phyloP scores from a whole-genome alignment of 2,329 filamentous ascomycete genomes.

The Cytospora piceae region DNA sequence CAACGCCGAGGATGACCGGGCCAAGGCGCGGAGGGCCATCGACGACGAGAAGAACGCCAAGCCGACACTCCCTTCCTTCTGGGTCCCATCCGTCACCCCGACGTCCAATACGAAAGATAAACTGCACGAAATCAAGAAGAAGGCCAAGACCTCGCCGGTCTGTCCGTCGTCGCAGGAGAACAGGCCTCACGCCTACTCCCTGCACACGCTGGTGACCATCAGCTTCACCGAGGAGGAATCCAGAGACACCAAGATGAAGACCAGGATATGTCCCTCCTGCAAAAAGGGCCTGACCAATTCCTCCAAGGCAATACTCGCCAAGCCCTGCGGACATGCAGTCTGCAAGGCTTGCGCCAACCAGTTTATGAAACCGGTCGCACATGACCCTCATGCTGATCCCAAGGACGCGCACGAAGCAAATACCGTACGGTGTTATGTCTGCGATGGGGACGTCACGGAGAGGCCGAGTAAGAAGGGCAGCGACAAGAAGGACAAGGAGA shows the following conservation, averaged over 20 bases:
- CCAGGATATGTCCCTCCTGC: slow-evolving; percentile 77
- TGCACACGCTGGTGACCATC: slow-evolving; percentile 77
- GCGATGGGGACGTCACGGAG: slow-evolving; percentile 74
- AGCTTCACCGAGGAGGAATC: slow-evolving; percentile 75
- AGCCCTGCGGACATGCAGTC: slow-evolving; percentile 88
- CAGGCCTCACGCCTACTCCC: slow-evolving; percentile 72
- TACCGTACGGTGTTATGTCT: slow-evolving; percentile 78
- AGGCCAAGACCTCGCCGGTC: slow-evolving; percentile 68
- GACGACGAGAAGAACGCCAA: slow-evolving; percentile 74
- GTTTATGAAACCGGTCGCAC: slow-evolving; percentile 70
- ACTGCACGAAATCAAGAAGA: slow-evolving; percentile 60
- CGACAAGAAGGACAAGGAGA: slow-evolving; percentile 55
- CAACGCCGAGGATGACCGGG: slow-evolving; percentile 70
- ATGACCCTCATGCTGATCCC: slow-evolving; percentile 65
- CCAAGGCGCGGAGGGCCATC: slow-evolving; percentile 70
- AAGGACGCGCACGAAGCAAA: slow-evolving; percentile 46
- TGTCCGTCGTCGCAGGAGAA: slow-evolving; percentile 75
- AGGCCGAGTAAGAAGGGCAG: slow-evolving; percentile 43
- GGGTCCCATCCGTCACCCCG: slow-evolving; percentile 85
- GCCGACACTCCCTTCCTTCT: slow-evolving; percentile 81
- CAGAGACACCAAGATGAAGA: slow-evolving; percentile 47
- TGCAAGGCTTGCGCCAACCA: slow-evolving; percentile 84
- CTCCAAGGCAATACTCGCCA: slow-evolving; percentile 79
- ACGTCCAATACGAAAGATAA: slow-evolving; percentile 61
- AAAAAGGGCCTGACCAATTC: slow-evolving; percentile 81